A percentile compares a stretch with the other conserved stretches of the same genome.
Conservation (phyloP, 768 basidiomycete species). For the Russula emetica region DNA sequence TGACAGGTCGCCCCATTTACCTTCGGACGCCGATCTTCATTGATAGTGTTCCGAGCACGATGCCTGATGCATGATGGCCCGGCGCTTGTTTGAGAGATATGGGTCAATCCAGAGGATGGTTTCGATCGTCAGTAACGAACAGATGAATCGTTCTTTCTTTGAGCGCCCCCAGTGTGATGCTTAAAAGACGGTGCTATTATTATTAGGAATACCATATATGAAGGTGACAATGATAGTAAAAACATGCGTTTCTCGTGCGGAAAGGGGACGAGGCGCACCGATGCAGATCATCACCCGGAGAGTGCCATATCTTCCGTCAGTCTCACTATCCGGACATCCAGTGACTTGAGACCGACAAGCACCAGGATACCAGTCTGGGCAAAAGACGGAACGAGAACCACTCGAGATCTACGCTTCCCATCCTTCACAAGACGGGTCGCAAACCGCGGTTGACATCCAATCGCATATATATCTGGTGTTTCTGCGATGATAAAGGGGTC, state of each 20-base stretch:
- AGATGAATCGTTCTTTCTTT: not conserved
- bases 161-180: not conserved
- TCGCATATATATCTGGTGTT: slow-evolving; percentile 85
- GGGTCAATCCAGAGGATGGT: no score
- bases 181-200: not conserved
- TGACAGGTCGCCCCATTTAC: not conserved
- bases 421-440: slow-evolving; percentile 62
- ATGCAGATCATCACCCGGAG: not conserved
- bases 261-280: not conserved
- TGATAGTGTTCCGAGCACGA: not conserved
- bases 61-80: not conserved
- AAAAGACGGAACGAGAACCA: slow-evolving; percentile 27
- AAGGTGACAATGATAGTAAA: no score
- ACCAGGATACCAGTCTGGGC: slow-evolving; percentile 26
- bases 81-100: not conserved
- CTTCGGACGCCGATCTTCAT: no score
- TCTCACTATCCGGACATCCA: slow-evolving; percentile 25
- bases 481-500: slow-evolving; percentile 89
- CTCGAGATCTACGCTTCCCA: slow-evolving; percentile 30
- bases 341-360: slow-evolving; percentile 24
- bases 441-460: slow-evolving; percentile 89
- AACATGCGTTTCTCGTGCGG: not conserved
- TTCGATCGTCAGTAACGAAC: not conserved
- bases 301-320: slow-evolving; percentile 17
- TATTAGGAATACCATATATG: not conserved